Base-by-base conservation (phyloP, 768 basidiomycete species). In the Tremella mesenterica region DNA sequence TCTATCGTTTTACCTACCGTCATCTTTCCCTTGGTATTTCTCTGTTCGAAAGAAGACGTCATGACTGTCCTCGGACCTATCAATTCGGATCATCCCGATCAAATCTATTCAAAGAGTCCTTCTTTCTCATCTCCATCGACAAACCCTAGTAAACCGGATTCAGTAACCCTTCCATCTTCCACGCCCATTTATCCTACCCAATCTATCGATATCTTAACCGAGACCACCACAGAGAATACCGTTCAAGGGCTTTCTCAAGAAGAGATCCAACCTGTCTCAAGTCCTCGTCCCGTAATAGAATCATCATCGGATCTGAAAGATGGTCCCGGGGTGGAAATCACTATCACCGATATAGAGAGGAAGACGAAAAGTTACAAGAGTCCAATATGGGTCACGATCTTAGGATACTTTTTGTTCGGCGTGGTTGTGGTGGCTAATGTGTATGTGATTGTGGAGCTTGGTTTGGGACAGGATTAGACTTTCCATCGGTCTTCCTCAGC, bases 1-100 rank as follows among this genome's bases (percentile, higher is more conserved):
- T 84, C 85, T 25, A 79, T 93, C 68, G 81, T 87, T 8, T 80
- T 92, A 3, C 89, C 89, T 0, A 90, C 90, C 75, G 79, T 91
- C 74, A 79, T 83, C n/a, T 77, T 87, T 58, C 89, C 88, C 0
- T 78, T 89, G 50, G 75, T 91, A 47, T 88, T 77, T 64, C 79
- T 88, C 63, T 88, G 87, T 14, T 75, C 83, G 59, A 76, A 75
- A 6, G 81, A 81, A 54, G 70, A 76, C 8, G 77, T 89, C 63
- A 91, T 91, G 89, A 77, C 78, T 73, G 62, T 74, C 54, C 56
- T 65, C 59, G 54, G 63, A 16, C 64, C 63, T 1, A 34, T 65
- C 4, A 52, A 60, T 9, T 31, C 45, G 10, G 43, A 50, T 3
- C 39, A 44, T 18, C 31, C 27, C 26, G 18, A 25, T 23, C n/a